phyloP scores from a whole-genome alignment of 202 grass and related monocot genomes.

The Bolboschoenoplectus hybrid region DNA sequence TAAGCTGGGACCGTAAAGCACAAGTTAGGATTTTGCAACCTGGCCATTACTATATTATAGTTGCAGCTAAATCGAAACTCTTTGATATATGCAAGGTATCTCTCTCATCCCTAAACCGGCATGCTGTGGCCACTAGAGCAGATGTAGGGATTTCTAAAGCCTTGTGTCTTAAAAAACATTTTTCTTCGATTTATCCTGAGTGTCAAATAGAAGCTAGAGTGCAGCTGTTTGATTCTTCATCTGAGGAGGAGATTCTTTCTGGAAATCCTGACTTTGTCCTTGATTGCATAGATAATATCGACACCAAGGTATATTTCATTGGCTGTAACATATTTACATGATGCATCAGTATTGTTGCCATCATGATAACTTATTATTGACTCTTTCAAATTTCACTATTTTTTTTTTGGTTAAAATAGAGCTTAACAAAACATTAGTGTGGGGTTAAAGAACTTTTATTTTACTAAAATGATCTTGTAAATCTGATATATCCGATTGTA shows the following conservation, averaged over 20 bases:
- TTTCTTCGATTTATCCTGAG: conserved; percentile 86
- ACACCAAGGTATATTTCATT: conserved; percentile 67
- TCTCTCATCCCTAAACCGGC: conserved; percentile 86
- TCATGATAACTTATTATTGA: background rate
- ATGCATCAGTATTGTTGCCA: background rate
- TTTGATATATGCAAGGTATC: conserved; percentile 82
- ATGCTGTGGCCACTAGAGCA: conserved; percentile 96
- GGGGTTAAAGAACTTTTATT: background rate
- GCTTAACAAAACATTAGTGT: background rate
- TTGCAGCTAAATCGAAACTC: conserved; percentile 58
- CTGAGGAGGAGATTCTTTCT: conserved; percentile 85
- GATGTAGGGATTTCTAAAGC: conserved; percentile 93
- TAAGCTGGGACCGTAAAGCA: background rate
- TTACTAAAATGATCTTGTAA: background rate
- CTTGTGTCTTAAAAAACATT: conserved; percentile 84
- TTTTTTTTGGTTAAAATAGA: background rate
- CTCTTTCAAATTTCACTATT: background rate
- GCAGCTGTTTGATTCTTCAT: conserved; percentile 73
- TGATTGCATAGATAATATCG: conserved; percentile 99
- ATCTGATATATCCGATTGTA: background rate
- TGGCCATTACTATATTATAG: conserved; percentile 48
- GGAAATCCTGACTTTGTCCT: conserved; percentile 96
- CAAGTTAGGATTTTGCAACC: conserved; percentile 29
- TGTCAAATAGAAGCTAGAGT: conserved; percentile 90
- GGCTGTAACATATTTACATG: background rate